phyloP scores from a whole-genome alignment of 1,284 basidiomycete species.

The Chalciporus sp. region DNA sequence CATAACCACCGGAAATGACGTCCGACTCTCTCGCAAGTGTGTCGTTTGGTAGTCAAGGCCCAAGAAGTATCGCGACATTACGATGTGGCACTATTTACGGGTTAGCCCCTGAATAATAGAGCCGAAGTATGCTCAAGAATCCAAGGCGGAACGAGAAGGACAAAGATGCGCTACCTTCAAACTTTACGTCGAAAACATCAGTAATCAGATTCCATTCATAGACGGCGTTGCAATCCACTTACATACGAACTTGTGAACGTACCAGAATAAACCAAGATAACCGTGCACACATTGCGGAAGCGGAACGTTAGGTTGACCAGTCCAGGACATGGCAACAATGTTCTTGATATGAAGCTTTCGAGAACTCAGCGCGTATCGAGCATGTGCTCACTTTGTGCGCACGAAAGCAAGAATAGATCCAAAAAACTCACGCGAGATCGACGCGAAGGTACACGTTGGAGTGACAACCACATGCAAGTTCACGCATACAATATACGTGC shows the following conservation, averaged over 20 bases:
- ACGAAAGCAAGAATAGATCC: constrained; percentile 5
- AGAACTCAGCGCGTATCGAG: too few species aligned
- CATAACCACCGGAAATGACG: background rate
- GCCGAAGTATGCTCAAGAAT: background rate
- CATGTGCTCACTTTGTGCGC: background rate
- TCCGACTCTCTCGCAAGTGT: background rate
- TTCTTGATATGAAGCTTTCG: too few species aligned
- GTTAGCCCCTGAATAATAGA: background rate
- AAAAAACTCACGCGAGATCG: constrained; percentile 3
- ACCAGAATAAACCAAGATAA: background rate
- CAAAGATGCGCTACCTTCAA: background rate
- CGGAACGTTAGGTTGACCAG: background rate
- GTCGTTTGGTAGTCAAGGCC: background rate
- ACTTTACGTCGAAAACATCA: background rate
- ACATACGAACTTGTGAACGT: too few species aligned
- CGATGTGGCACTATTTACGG: background rate
- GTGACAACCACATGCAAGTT: background rate
- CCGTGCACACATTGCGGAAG: too few species aligned
- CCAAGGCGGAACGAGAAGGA: background rate
- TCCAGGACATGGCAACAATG: background rate
- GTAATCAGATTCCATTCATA: background rate
- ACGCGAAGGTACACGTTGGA: too few species aligned
- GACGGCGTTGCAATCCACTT: too few species aligned
- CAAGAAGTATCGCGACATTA: background rate
- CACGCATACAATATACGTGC: too few species aligned